phyloP scores from a whole-genome alignment of 2,329 filamentous ascomycete species.

The Coleophoma eucalyptorum region DNA sequence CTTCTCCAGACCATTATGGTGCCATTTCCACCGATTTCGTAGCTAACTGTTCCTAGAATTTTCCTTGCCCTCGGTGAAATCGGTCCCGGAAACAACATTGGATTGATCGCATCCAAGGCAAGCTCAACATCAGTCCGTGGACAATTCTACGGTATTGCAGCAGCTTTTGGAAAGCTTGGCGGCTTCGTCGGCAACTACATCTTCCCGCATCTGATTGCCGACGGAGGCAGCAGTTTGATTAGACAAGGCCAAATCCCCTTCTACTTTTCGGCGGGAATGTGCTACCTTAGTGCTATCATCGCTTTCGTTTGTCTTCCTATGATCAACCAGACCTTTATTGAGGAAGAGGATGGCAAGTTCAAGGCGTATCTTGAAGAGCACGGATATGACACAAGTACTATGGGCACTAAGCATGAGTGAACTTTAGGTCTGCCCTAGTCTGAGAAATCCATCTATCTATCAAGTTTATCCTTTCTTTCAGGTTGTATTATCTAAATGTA shows the following conservation, averaged over 20 bases:
- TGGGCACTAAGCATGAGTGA: conserved; percentile 36
- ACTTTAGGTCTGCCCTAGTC: not conserved
- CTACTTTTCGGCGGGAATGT: conserved; percentile 74
- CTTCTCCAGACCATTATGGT: no score
- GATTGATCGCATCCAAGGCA: conserved; percentile 80
- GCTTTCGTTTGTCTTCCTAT: conserved; percentile 68
- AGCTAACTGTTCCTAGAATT: conserved; percentile 35
- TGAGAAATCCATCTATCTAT: no score
- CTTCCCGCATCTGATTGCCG: conserved; percentile 66
- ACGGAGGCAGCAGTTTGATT: conserved; percentile 49
- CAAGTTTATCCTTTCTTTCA: no score
- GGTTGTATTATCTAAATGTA: no score
- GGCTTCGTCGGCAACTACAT: conserved; percentile 86
- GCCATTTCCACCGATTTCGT: no score
- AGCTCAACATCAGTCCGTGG: conserved; percentile 86
- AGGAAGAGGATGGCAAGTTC: conserved; percentile 72
- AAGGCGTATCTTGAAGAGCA: conserved; percentile 66
- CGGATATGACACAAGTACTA: conserved; percentile 68
- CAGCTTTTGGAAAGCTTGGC: conserved; percentile 70
- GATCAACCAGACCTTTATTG: conserved; percentile 81
- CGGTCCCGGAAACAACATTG: conserved; percentile 89
- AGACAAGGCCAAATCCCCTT: conserved; percentile 82
- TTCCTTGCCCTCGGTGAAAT: conserved; percentile 77
- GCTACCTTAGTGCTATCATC: conserved; percentile 67
- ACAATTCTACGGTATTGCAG: conserved; percentile 69